A percentile compares a stretch with the other conserved stretches of the same genome.
phyloP scores from a whole-genome alignment of 139 green algal species.

The Chlamydomonas applanata region DNA sequence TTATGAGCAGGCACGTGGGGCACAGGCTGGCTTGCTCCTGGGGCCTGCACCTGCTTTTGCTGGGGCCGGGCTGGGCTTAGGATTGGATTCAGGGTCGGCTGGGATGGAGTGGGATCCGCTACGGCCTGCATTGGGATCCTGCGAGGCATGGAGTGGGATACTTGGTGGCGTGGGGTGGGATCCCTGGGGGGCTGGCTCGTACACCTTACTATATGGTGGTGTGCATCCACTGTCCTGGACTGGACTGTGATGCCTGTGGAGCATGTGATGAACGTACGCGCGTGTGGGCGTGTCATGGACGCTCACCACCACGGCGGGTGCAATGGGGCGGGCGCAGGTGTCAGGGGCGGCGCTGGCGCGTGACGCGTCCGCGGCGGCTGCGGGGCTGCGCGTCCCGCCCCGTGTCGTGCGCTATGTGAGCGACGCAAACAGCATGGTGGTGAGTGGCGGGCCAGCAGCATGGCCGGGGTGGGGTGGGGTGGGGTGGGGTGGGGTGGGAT shows the following conservation, averaged over 20 bases:
- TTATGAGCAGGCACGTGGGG: conserved; percentile 33
- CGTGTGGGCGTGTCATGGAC: no score
- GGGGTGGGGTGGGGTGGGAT: neutral
- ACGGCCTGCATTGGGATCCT: no score
- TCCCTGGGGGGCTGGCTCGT: no score
- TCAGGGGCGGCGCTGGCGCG: conserved; percentile 17
- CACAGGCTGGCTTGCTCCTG: neutral
- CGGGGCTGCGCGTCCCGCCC: conserved; percentile 18
- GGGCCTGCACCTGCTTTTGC: neutral
- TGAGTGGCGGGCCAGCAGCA: neutral
- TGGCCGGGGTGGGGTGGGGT: neutral
- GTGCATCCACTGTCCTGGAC: no score
- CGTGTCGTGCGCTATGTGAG: neutral
- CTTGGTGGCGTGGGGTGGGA: no score
- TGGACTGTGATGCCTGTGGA: no score
- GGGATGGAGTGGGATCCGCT: no score
- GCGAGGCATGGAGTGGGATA: no score
- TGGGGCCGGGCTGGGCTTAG: no score
- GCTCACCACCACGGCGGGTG: neutral
- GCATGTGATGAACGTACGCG: no score
- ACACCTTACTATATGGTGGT: no score
- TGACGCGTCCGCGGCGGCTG: conserved; percentile 8
- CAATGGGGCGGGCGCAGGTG: conserved; percentile 5
- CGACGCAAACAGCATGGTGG: neutral
- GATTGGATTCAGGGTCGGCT: no score